These are phyloP conservation scores for Pseudognaphalium luteoalbum DNA, from an alignment of 129 eudicot genomes.

Conservation along the genomic window DNA sequence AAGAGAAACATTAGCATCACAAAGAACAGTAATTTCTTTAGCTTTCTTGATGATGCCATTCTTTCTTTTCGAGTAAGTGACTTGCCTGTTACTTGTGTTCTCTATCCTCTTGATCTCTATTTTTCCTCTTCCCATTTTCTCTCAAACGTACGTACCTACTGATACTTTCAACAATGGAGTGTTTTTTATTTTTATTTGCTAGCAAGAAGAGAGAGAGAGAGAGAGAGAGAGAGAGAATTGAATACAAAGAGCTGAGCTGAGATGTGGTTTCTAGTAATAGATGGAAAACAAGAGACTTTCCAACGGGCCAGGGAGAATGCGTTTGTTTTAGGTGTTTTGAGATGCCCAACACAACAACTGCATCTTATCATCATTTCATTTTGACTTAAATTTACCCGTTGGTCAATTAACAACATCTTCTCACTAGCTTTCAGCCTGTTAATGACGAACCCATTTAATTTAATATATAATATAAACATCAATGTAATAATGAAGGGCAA, in stretches of 20 bases:
- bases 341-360: conserved; percentile 50
- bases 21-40: conserved; percentile 85
- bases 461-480: not conserved
- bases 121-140: conserved; percentile 76
- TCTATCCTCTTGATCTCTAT: conserved; percentile 90
- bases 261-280: conserved; percentile 47
- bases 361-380: conserved; percentile 25
- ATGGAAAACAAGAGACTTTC: conserved; percentile 60
- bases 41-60: conserved; percentile 91
- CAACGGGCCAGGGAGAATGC: conserved; percentile 27
- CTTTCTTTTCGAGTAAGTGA: conserved; percentile 82
- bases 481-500: not conserved
- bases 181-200: no score
- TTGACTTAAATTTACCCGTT: not conserved
- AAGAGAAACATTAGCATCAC: conserved; percentile 85
- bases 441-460: no score
- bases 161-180: not conserved
- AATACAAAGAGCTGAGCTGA: no score
- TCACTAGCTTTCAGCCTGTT: no score
- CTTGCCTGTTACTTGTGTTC: conserved; percentile 87
- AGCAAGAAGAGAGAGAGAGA: not conserved
- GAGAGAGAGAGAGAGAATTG: not conserved
- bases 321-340: conserved; percentile 48
- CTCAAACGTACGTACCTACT: not conserved
- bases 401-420: not conserved